phyloP scores from a whole-genome alignment of 345 rosid genomes.

The Ceriops zippeliana region DNA sequence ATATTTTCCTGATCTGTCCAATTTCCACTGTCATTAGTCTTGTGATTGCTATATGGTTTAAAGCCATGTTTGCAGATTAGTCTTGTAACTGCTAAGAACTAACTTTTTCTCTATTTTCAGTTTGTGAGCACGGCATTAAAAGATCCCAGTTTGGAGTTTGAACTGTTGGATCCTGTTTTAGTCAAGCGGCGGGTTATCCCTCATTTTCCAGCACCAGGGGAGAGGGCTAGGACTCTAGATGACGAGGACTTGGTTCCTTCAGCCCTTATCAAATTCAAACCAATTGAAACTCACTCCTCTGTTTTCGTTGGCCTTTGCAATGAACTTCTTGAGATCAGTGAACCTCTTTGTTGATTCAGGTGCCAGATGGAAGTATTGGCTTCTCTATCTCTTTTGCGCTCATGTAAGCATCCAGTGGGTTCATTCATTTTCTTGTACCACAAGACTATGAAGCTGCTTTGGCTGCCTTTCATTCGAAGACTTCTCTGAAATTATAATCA shows the following conservation, averaged over 20 bases:
- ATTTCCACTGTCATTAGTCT: background rate
- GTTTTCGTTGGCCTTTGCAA: slow-evolving; percentile 74
- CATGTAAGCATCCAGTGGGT: background rate
- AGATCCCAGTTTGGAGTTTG: slow-evolving; percentile 77
- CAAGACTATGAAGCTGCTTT: background rate
- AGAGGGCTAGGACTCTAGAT: slow-evolving; percentile 55
- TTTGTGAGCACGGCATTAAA: slow-evolving; percentile 81
- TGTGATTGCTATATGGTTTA: background rate
- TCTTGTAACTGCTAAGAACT: background rate
- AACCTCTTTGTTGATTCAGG: slow-evolving; percentile 18
- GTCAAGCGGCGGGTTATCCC: slow-evolving; percentile 70
- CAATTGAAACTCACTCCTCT: slow-evolving; percentile 53
- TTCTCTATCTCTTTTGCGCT: background rate
- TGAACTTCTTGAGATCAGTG: slow-evolving; percentile 43
- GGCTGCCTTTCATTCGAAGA: no score
- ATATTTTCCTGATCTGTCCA: no score
- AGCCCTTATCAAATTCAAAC: slow-evolving; percentile 75
- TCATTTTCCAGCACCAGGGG: slow-evolving; percentile 43
- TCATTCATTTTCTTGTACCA: background rate
- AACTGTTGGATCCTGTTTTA: slow-evolving; percentile 61
- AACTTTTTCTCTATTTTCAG: slow-evolving; percentile 32
- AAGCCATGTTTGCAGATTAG: background rate
- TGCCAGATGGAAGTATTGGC: background rate
- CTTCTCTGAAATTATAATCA: no score
- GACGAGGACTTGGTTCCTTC: slow-evolving; percentile 89